A percentile compares a stretch with the other conserved stretches of the same genome.
Evolutionary conservation across 768 basidiomycete species (phyloP).

Genomic region (button mushroom (Agaricus bisporus)): DNA sequence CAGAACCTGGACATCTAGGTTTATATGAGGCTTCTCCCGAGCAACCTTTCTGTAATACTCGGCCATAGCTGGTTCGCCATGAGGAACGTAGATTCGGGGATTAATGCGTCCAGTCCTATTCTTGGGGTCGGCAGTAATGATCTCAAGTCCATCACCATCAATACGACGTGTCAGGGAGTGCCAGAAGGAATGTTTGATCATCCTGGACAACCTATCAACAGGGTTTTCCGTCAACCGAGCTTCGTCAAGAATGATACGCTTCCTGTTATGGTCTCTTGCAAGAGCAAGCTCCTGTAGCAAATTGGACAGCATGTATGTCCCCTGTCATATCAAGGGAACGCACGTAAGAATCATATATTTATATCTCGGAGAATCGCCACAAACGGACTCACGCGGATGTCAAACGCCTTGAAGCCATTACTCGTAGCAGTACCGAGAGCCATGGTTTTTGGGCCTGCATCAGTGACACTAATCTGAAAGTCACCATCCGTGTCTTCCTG

Average conservation of each 20-base stretch:
- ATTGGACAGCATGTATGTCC: constrained; percentile 99
- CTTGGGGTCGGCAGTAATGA: constrained; percentile 97
- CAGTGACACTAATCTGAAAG: constrained; percentile 93
- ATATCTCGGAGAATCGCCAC: not conserved
- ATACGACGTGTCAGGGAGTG: constrained; percentile 94
- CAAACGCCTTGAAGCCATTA: constrained; percentile 97
- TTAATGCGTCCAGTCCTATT: constrained; percentile 88
- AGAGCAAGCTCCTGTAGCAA: constrained; percentile 97
- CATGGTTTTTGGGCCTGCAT: constrained; percentile 95
- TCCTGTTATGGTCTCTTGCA: constrained; percentile 89
- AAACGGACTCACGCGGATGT: constrained; percentile 66
- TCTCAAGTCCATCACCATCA: constrained; percentile 94
- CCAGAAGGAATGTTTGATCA: constrained; percentile 99
- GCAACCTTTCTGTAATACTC: constrained; percentile 94
- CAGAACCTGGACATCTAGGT: constrained; percentile 87
- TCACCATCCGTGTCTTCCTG: constrained; percentile 98
- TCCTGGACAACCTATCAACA: constrained; percentile 91
- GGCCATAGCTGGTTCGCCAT: constrained; percentile 89
- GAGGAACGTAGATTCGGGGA: constrained; percentile 92
- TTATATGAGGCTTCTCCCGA: constrained; percentile 87
- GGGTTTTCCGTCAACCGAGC: constrained; percentile 97
- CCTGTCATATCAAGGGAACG: constrained; percentile 36
- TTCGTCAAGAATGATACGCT: constrained; percentile 98
- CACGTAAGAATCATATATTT: not conserved
- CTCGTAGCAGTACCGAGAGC: constrained; percentile 93